These are phyloP conservation scores for Globisporangium canariense DNA, from an alignment of 352 stramenopile genomes.

Conservation along the genomic window DNA sequence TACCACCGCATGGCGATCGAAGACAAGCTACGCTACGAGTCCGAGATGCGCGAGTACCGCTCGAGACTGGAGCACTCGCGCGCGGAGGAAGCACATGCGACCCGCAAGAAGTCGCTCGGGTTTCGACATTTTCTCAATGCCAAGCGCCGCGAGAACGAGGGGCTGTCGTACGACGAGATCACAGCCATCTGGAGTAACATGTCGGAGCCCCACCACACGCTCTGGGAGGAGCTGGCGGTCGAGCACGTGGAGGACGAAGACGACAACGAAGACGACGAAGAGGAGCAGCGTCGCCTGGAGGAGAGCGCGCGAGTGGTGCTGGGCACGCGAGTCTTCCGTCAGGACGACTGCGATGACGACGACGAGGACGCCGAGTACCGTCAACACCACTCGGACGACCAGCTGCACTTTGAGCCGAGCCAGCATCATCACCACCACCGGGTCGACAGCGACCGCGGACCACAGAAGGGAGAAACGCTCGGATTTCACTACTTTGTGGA, in stretches of 20 bases:
- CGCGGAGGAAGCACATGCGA: slow-evolving; percentile 14
- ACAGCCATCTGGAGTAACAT: slow-evolving; percentile 32
- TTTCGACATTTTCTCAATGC: slow-evolving; percentile 35
- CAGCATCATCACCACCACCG: slow-evolving; percentile 7
- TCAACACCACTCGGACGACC: neutral
- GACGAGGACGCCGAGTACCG: neutral
- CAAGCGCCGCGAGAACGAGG: slow-evolving; percentile 28
- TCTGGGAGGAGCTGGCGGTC: slow-evolving; percentile 35
- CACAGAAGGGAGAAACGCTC: neutral
- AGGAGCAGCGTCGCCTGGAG: slow-evolving; percentile 24
- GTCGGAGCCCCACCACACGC: slow-evolving; percentile 29
- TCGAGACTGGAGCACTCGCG: slow-evolving; percentile 13
- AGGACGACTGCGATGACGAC: slow-evolving; percentile 3
- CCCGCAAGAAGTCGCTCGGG: slow-evolving; percentile 20
- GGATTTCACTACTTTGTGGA: slow-evolving; percentile 29
- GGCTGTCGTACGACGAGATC: slow-evolving; percentile 25
- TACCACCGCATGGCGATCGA: slow-evolving; percentile 53
- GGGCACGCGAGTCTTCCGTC: slow-evolving; percentile 8
- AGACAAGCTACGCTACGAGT: slow-evolving; percentile 48
- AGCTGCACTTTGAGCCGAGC: slow-evolving; percentile 6
- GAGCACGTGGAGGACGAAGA: slow-evolving; percentile 15
- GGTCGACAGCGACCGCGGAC: neutral
- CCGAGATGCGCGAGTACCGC: slow-evolving; percentile 31
- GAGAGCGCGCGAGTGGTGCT: slow-evolving; percentile 25
- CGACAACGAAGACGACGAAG: slow-evolving; percentile 1